Evolutionary conservation across 306 rosid species (phyloP).

Genomic region (Arachis hypogaea): DNA sequence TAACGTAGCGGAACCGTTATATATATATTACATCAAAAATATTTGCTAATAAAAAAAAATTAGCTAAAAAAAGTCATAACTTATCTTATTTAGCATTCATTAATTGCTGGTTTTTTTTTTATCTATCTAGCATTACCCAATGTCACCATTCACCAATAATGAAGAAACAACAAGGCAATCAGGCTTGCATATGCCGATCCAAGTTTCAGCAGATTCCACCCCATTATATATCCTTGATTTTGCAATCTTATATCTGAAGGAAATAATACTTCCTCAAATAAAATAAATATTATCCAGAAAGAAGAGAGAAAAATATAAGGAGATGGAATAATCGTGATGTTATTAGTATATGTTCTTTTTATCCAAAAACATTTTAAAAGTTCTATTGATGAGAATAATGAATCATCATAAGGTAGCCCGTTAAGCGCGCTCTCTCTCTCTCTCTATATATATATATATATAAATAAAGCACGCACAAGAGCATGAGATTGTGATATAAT

Average conservation of each 20-base stretch:
- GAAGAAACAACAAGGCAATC: not conserved
- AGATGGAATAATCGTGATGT: not conserved
- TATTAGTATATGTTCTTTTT: conserved; percentile 4
- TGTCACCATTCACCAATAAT: no score
- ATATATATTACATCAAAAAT: no score
- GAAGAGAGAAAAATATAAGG: not conserved
- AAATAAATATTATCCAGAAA: not conserved
- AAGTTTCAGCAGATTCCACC: conserved; percentile 31
- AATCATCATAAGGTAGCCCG: conserved; percentile 23
- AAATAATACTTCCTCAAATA: conserved; percentile 2
- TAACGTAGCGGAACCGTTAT: no score
- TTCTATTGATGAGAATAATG: conserved; percentile 20
- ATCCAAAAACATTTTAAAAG: conserved; percentile 17
- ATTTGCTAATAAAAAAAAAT: no score
- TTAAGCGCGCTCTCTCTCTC: not conserved
- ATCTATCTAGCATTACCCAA: no score
- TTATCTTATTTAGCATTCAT: no score
- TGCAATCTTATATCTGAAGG: conserved; percentile 33
- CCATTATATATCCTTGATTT: not conserved
- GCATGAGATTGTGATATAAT: no score
- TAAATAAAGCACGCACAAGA: not conserved
- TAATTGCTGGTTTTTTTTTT: no score
- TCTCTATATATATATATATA: not conserved
- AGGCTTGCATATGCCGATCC: not conserved
- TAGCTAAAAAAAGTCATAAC: no score